Evolutionary conservation across 768 basidiomycete species (phyloP), one percentile per base, ranked within the genome.

Genomic region (Pleurotus tuoliensis): DNA sequence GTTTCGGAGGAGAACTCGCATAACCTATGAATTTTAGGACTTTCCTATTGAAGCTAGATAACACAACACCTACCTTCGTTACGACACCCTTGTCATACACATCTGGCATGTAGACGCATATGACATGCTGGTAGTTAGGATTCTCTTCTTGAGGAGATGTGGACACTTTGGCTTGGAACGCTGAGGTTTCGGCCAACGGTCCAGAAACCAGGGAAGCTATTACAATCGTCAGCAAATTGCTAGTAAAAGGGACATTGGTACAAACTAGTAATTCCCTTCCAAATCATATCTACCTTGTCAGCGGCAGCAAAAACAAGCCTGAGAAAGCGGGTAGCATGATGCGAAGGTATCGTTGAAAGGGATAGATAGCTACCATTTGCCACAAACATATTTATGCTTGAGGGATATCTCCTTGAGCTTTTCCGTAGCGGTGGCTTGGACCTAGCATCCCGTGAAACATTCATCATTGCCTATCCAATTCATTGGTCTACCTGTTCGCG

Each of bases 31-130:
- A 55, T 53, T 15, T 27, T 39, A 55, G 37, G 49, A 49, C 56
- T 15, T 64, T 13, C 39, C 27, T 40, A 37, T 11, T 5, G 20
- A 37, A 3, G 39, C 5, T 39, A 39, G 49, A 27, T 34, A 24
- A 37, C 11, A 58, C 16, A 48, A 6, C 4, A 30, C 69, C 44
- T 59, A 84, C 87, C 65, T 82, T 76, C 6, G 75, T 80, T 3
- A 86, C 83, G 40, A 71, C 73, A 30, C 71, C 73, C 64, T 85
- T 84, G 67, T 90, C 80, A 64, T 84, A 88, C 12, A 88, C 82
- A 65, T 91, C 72, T 3, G 88, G 87, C 16, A 90, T 65, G 62
- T 90, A 90, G 13, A 91, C 61, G 62, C 87, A 89, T 27, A 91
- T 81, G 24, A 89, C 68, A 63, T 89, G 88, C 60, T 82, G 83